Base-by-base conservation (phyloP, 176 grass and related monocot genomes). In the Carex parvula region DNA sequence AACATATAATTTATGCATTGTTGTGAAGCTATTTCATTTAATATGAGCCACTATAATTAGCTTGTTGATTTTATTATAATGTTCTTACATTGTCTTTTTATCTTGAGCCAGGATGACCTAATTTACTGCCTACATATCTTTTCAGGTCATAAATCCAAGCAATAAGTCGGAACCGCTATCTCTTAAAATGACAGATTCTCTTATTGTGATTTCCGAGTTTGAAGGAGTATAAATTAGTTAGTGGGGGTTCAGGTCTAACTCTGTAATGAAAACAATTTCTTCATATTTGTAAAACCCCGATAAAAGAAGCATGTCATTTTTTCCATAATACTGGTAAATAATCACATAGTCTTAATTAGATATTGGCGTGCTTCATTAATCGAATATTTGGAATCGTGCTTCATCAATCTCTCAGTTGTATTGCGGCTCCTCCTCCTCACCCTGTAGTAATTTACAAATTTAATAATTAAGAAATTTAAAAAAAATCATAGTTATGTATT, bases 121-220 rank as follows among this genome's bases (percentile, higher is more conserved):
- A 70, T 29, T n/a, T 50, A 9, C 15, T 82, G 58, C 59, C 44
- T 54, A 52, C 50, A 62, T 30, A 78, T 78, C 8, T 76, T 95
- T 50, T 41, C 87, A 99, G 96, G 85, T 92, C 81, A 89, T 95
- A 87, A 99, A 99, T 89, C 96, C 91, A 83, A 84, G 20, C 64
- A 90, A 95, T 80, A 99, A 99, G 64, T 83, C 50, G 73, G 93
- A 95, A 68, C 88, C 88, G 33, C 89, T 99, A 8, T 85, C 70
- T 74, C 81, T 99, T 84, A 92, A 90, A 89, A 89, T 89, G 89
- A 90, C 75, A 67, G 96, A 99, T 86, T 91, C 88, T 0, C 96
- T 93, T 50, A 99, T 99, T 60, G 91, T 99, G 50, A 92, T 99
- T 83, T 90, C 96, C 7, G 93, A 99, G 88, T 87, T 95, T 64